Evolutionary conservation across 2,329 filamentous ascomycete species (phyloP), one percentile per base, ranked within the genome.

Genomic region (Trichoderma asperellum): DNA sequence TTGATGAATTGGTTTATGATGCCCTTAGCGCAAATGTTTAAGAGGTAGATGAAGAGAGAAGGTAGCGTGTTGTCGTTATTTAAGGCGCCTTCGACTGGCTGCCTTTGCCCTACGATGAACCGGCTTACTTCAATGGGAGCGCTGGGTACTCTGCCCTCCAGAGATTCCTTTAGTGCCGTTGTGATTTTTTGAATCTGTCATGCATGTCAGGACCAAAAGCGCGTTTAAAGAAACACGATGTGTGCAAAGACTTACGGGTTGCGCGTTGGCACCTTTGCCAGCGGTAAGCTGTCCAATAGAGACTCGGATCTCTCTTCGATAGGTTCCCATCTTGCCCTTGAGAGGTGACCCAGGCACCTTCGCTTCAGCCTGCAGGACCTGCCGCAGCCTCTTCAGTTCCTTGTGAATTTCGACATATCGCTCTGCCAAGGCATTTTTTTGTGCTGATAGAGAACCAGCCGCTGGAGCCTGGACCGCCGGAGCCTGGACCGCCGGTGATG

Each of bases 11-110:
- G 92, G 58, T 85, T 86, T 70, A 96, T 85, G 68, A 94, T 84
- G 55, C 84, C 84, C 79, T 97, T 96, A 73, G 90, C 84, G 72
- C 94, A 90, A 62, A 91, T 88, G 74, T 92, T 94, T 68, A 96
- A 83, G 2, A 93, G 84, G 77, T 94, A 96, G 32, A 96, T 81
- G 71, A 92, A 87, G 6, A 92, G 80, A 1, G 87, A 85, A 0
- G 92, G 90, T 27, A 92, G 80, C 24, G 85, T 81, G 27, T 81
- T 77, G 1, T 84, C 86, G 67, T 90, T 86, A 68, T 85, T 79
- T 3, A 81, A 74, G 2, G 84, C 83, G 14, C 84, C 86, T 67
- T 86, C 82, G n/a, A 80, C 76, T 1, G 84, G 83, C 34, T 82
- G 77, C 62, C 84, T 80, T 16, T 77, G 76, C n/a, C 82, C 79